Percentiles rank a stretch among this genome's conserved stretches.
These are phyloP conservation scores for Yamadazyma conglobata DNA, from an alignment of 1,139 yeast species.

Conservation along the genomic window DNA sequence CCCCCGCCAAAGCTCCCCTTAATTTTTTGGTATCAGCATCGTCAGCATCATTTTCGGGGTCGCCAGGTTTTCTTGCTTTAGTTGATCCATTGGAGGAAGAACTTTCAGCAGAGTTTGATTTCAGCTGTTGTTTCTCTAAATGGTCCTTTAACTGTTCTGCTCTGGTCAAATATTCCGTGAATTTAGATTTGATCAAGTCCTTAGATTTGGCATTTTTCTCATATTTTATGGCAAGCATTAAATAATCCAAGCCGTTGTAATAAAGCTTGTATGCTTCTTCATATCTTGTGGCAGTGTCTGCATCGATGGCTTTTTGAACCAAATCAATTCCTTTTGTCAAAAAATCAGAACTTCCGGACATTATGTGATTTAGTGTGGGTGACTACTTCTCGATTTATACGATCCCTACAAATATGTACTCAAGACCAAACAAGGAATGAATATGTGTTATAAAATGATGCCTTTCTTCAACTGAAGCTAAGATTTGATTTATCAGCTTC, in stretches of 20 bases:
- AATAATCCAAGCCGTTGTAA: constrained; percentile 89
- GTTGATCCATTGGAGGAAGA: constrained; percentile 54
- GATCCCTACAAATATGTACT: too few relatives aligned
- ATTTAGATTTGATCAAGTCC: constrained; percentile 82
- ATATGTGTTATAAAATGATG: background rate
- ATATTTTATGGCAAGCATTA: constrained; percentile 93
- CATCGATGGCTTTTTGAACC: constrained; percentile 92
- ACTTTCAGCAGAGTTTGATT: constrained; percentile 46
- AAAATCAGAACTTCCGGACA: constrained; percentile 50
- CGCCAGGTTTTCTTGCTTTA: constrained; percentile 52
- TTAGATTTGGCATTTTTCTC: constrained; percentile 90
- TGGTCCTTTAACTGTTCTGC: constrained; percentile 95
- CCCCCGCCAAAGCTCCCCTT: constrained; percentile 88
- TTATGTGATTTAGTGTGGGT: too few relatives aligned
- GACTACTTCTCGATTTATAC: too few relatives aligned
- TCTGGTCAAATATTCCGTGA: constrained; percentile 85
- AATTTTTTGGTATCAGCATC: constrained; percentile 85
- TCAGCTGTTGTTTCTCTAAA: constrained; percentile 59
- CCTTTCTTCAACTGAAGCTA: background rate
- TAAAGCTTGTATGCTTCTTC: constrained; percentile 94
- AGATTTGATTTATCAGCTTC: background rate
- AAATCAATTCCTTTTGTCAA: constrained; percentile 89
- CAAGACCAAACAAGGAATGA: too few relatives aligned
- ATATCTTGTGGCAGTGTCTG: constrained; percentile 85
- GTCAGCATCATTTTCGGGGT: constrained; percentile 53